Evolutionary conservation across 768 basidiomycete genomes (phyloP).

Genomic region (Termitomyces sp.): DNA sequence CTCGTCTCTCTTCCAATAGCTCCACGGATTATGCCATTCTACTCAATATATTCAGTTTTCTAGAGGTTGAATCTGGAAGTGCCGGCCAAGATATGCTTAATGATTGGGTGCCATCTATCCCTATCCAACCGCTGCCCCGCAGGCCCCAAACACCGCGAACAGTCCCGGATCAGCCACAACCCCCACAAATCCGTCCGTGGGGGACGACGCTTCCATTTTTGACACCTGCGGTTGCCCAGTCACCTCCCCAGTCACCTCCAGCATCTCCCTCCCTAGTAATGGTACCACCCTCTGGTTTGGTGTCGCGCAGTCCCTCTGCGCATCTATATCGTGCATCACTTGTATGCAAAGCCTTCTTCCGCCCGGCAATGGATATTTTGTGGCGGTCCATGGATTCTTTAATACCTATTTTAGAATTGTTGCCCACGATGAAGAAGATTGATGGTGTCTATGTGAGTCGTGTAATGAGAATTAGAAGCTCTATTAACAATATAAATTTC

Average conservation of each 20-base stretch:
- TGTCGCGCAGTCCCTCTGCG: not conserved
- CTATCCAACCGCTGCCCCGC: too few relatives aligned
- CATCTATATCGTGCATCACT: conserved; percentile 15
- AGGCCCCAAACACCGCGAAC: too few relatives aligned
- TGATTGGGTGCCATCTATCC: too few relatives aligned
- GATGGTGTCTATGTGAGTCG: conserved; percentile 1
- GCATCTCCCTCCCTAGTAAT: not conserved
- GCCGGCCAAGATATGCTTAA: too few relatives aligned
- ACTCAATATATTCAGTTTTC: not conserved
- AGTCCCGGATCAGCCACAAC: too few relatives aligned
- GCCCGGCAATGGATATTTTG: conserved; percentile 29
- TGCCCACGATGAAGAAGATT: conserved; percentile 24
- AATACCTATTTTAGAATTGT: conserved; percentile 29
- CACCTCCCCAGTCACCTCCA: not conserved
- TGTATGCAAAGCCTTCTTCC: conserved; percentile 28
- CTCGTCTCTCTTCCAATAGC: not conserved
- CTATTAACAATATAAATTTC: not conserved
- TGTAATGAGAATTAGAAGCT: not conserved
- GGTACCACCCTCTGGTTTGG: not conserved
- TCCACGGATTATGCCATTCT: not conserved
- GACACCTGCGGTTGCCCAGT: too few relatives aligned
- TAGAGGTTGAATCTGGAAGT: not conserved
- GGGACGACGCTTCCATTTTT: too few relatives aligned
- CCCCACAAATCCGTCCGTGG: too few relatives aligned
- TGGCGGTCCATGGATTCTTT: conserved; percentile 31